Base-by-base conservation (phyloP, 495 filamentous ascomycete genomes). In the Hyaloscypha finlandica region DNA sequence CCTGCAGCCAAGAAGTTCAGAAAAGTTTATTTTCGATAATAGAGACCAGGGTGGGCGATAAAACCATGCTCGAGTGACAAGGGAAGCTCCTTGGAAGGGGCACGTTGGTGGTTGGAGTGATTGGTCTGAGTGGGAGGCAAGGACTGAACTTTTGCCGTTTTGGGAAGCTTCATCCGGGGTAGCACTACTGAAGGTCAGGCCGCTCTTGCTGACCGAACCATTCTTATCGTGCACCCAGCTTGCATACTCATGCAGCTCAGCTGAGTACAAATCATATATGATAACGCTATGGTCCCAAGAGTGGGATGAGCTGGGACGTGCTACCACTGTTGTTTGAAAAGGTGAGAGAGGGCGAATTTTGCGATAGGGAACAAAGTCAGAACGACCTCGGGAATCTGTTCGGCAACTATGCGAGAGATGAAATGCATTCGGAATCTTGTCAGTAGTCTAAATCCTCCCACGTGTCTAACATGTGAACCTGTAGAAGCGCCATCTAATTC, bases 111-210 rank as follows among this genome's bases (percentile, higher is more conserved):
- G 4, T 32, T 59, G 32, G 22, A 22, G 37, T 61, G 37, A 61
- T 61, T 61, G 59, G 59, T 4, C 1, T 45, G 35, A 42, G 5
- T 20, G 20, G 31, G 32, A 39, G 14, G 54, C 8, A 37, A 58
- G 53, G 63, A 20, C 63, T 51, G 6, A 48, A 9, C 33, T 52
- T 39, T 59, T 65, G 42, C 63, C 54, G 30, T 57, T 58, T 65
- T 31, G 12, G 63, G 63, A 65, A 65, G 63, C 20, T 59, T 25
- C 54, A 51, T 59, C 63, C 53, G 63, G 37, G 20, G 33, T 45
- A 48, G 59, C 59, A 35, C n/a, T 30, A 1, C 25, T 25, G 20
- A 4, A 48, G 35, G 0, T 30, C 35, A 12, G 6, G 12, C 16
- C 59, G 59, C 37, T 25, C 59, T 48, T 48, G 59, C 20, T 20